Base-by-base conservation (phyloP, 345 rosid genomes). In the Clarkia xantiana region DNA sequence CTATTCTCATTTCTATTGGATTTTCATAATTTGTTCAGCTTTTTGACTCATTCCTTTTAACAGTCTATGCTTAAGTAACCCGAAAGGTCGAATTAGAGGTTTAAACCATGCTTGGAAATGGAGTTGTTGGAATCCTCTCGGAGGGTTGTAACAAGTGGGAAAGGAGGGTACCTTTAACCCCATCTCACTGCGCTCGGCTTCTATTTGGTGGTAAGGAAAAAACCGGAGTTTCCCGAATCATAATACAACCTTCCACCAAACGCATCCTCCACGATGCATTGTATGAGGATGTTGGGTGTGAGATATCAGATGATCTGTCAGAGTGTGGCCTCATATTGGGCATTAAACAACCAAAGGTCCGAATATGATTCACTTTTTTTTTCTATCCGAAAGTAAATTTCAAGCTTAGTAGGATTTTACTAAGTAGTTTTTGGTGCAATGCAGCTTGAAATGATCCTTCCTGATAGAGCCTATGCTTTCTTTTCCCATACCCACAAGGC, bases 401-500 rank as follows among this genome's bases (percentile, higher is more conserved):
- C n/a, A n/a, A n/a, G n/a, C n/a, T n/a, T n/a, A n/a, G 13, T 20
- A 16, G 34, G 42, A 22, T 10, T 11, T 44, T 54, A 9, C 14
- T 42, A 12, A 46, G 19, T 59, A 11, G 11, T 59, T 15, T 22
- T 42, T 40, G 51, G 8, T 11, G 17, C 40, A 18, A 9, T 68
- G 71, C 77, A 81, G 95, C 46, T 82, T 52, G 77, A 82, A 48
- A 74, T 76, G 86, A 69, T 86, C 60, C 88, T 79, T 62, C 86
- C 81, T 3, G 78, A 80, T 47, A 77, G 88, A 69, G 91, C 85
- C 45, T 86, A 82, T 66, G 88, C 95, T 57, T 86, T 86, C 81
- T 86, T 86, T 63, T 86, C 95, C 1, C 95, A 86, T 58, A 86
- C 91, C 53, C 95, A 82, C 61, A 86, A 86, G 71, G 91, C 86